These are phyloP conservation scores for Apiospora kogelbergensis DNA, from an alignment of 2,329 filamentous ascomycete genomes.

Conservation along the genomic window DNA sequence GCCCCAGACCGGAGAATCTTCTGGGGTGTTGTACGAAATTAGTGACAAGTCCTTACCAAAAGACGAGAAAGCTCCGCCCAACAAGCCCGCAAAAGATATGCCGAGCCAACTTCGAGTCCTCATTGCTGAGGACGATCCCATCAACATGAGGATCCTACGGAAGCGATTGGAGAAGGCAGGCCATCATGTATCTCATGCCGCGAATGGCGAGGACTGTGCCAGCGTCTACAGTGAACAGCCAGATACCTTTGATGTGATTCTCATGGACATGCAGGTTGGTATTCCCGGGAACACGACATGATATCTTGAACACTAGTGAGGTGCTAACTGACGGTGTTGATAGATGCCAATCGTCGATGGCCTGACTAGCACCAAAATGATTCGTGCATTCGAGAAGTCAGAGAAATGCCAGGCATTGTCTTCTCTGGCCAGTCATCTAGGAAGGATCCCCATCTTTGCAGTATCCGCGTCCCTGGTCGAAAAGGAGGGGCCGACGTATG, in stretches of 20 bases:
- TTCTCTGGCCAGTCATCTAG: constrained; percentile 55
- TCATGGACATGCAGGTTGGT: constrained; percentile 91
- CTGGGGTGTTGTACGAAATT: constrained; percentile 40
- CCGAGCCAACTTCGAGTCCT: constrained; percentile 60
- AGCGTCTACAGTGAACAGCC: constrained; percentile 65
- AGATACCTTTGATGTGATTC: constrained; percentile 68
- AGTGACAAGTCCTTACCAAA: not conserved
- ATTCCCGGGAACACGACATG: not conserved
- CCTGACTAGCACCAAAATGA: constrained; percentile 78
- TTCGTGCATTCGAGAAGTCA: constrained; percentile 68
- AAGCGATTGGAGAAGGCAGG: constrained; percentile 78
- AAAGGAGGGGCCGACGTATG: constrained; percentile 65
- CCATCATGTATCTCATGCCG: constrained; percentile 69
- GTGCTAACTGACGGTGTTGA: not conserved
- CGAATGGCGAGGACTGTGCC: constrained; percentile 85
- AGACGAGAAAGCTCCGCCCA: not conserved
- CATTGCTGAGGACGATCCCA: constrained; percentile 84
- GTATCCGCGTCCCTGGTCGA: constrained; percentile 83
- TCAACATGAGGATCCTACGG: constrained; percentile 79
- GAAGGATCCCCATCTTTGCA: constrained; percentile 77
- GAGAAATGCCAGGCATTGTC: constrained; percentile 52
- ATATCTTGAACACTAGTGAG: not conserved
- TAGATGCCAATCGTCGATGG: constrained; percentile 94
- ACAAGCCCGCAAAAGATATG: constrained; percentile 19
- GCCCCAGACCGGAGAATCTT: constrained; percentile 31